Percentiles rank a stretch among this genome's conserved stretches.
Conservation (phyloP, 2,329 filamentous ascomycete species). For the Geosmithia putterillii region DNA sequence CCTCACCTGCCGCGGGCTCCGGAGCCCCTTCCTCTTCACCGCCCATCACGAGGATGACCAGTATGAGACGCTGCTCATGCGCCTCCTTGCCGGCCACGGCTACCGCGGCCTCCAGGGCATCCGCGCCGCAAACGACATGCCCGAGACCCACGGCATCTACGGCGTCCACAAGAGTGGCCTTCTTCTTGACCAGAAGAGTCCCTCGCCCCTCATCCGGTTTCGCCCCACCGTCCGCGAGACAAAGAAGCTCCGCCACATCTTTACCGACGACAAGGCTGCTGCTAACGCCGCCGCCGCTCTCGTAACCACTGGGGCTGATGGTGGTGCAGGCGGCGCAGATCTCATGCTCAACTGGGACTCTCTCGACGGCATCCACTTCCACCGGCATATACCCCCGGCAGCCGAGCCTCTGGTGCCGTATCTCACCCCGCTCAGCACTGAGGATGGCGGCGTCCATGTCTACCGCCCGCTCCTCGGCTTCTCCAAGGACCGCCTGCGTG, state of each 20-base stretch:
- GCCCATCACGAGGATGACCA: conserved; percentile 88
- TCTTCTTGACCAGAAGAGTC: conserved; percentile 28
- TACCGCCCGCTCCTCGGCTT: conserved; percentile 61
- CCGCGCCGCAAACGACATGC: conserved; percentile 52
- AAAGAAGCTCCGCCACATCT: conserved; percentile 13
- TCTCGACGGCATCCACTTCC: conserved; percentile 12
- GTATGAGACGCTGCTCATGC: conserved; percentile 78
- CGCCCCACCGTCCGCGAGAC: conserved; percentile 15
- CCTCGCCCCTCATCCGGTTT: conserved; percentile 24
- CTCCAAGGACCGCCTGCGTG: conserved; percentile 59
- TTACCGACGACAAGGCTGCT: conserved; percentile 12
- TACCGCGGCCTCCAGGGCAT: conserved; percentile 67
- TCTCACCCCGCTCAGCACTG: conserved; percentile 27
- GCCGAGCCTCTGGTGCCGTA: conserved; percentile 14
- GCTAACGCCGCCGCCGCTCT: background rate
- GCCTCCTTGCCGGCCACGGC: conserved; percentile 54
- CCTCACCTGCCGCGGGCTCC: conserved; percentile 34
- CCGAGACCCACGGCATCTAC: conserved; percentile 68
- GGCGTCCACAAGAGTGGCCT: conserved; percentile 57
- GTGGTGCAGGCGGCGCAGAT: background rate
- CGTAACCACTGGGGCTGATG: background rate
- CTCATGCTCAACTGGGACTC: background rate
- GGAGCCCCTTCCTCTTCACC: conserved; percentile 53
- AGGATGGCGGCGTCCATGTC: conserved; percentile 53
- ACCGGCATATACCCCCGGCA: conserved; percentile 9